A percentile compares a stretch with the other conserved stretches of the same genome.
Evolutionary conservation across 805 yeast species (phyloP).

Genomic region (Yarrowia deformans): DNA sequence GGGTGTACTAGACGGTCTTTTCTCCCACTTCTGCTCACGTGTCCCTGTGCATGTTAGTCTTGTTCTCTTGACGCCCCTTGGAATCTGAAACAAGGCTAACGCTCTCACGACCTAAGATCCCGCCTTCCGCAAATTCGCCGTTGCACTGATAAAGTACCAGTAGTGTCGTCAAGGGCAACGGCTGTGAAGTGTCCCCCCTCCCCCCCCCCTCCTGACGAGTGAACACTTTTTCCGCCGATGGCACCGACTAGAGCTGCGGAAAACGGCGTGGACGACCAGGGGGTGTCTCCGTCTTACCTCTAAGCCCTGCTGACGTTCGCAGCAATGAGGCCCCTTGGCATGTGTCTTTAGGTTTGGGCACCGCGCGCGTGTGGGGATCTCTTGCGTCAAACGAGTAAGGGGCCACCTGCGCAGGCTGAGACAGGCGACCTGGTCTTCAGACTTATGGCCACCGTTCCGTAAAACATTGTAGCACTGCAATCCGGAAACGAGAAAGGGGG

Average conservation of each 20-base stretch:
- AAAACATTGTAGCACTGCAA: no score
- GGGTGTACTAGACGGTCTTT: no score
- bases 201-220: no score
- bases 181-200: not conserved
- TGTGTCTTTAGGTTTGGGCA: not conserved
- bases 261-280: no score
- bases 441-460: no score
- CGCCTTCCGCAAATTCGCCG: not conserved
- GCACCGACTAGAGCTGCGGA: not conserved
- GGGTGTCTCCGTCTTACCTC: no score
- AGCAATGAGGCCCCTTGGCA: not conserved
- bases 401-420: no score
- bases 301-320: conserved; percentile 2
- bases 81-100: not conserved
- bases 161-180: not conserved
- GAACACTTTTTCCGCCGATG: not conserved
- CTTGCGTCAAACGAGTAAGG: no score
- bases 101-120: no score
- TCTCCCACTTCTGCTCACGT: no score
- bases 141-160: not conserved
- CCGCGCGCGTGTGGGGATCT: no score
- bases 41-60: not conserved
- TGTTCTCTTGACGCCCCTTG: not conserved
- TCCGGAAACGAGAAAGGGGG: not conserved
- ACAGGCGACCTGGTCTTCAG: no score